Percentiles rank a stretch among this genome's conserved stretches.
Conservation (phyloP, 2,329 filamentous ascomycete genomes). For the Allantophomopsis lycopodina region DNA sequence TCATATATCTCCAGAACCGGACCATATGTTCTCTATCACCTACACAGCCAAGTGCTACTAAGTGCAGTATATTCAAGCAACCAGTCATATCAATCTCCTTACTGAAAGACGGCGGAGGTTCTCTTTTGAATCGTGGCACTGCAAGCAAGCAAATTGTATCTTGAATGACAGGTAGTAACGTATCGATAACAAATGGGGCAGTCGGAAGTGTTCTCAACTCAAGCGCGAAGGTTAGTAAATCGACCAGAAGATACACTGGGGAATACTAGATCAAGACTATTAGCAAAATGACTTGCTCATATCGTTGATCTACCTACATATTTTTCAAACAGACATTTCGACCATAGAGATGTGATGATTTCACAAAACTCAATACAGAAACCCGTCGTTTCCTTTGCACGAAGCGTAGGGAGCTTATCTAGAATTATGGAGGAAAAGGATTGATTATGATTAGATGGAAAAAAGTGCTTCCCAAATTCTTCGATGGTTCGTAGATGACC, state of each 20-base stretch:
- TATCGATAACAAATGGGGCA: conserved; percentile 42
- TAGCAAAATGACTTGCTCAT: conserved; percentile 3
- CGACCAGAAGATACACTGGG: conserved; percentile 51
- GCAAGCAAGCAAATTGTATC: conserved; percentile 41
- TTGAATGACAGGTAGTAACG: conserved; percentile 39
- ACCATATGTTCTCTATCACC: conserved; percentile 17
- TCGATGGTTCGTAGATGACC: conserved; percentile 53
- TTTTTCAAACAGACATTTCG: conserved; percentile 48
- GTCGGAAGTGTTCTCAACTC: conserved; percentile 44
- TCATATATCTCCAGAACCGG: conserved; percentile 54
- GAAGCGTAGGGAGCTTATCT: conserved; percentile 47
- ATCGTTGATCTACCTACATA: conserved; percentile 14
- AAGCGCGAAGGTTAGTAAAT: conserved; percentile 49
- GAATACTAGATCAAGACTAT: conserved; percentile 28
- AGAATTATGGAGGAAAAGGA: conserved; percentile 56
- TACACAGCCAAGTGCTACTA: conserved; percentile 45
- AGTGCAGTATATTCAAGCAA: conserved; percentile 53
- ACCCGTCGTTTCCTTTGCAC: conserved; percentile 32
- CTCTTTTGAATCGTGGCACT: conserved; percentile 24
- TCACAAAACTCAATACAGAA: conserved; percentile 49
- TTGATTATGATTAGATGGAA: conserved; percentile 47
- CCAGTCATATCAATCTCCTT: conserved; percentile 46
- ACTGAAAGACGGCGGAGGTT: conserved; percentile 31
- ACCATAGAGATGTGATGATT: conserved; percentile 54
- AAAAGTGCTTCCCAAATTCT: conserved; percentile 45